Base-by-base conservation (phyloP, 495 filamentous ascomycete species). In the Xanthoparmelia taractica region DNA sequence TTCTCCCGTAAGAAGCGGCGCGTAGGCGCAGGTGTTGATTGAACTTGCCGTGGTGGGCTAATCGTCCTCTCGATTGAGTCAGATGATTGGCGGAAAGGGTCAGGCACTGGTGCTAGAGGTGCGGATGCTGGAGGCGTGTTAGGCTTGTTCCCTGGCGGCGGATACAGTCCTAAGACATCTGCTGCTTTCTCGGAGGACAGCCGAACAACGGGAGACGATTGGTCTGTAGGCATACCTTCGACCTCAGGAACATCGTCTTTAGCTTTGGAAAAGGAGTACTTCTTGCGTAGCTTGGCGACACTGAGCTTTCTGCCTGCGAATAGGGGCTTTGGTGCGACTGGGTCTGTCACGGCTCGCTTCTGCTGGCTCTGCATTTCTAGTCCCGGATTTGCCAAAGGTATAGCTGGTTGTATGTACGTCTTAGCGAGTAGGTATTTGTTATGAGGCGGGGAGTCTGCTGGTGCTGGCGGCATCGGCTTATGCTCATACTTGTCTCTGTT, bases 401-500 rank as follows among this genome's bases (percentile, higher is more conserved):
- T 65, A 33, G 67, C 67, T 31, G 69, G 69, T 45, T 64, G 65
- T 45, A 67, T 69, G 59, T 66, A 66, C 23, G 62, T 27, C 61
- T 63, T 64, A 8, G 62, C 43, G 36, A 37, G 38, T 31, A 60
- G 36, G 27, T 20, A 25, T 27, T 29, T 45, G 15, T 41, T 62
- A 17, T 47, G 56, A 40, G 48, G 47, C 10, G 66, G 56, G 18
- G 65, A 59, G 17, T 58, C 60, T 33, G 45, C n/a, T 40, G 68
- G 68, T 40, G 63, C 57, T 23, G 58, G 56, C 36, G 67, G 69
- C 67, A 71, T 71, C n/a, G 67, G 67, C 48, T 69, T 71, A n/a
- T 67, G 62, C 38, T 71, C 69, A 55, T 69, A 71, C 40, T 59
- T 63, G 25, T 66, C 66, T n/a, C 64, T 68, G 37, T 65, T 67